Evolutionary conservation across 805 yeast genomes (phyloP), one percentile per base, ranked within the genome.

Genomic region (Spathaspora sp.): DNA sequence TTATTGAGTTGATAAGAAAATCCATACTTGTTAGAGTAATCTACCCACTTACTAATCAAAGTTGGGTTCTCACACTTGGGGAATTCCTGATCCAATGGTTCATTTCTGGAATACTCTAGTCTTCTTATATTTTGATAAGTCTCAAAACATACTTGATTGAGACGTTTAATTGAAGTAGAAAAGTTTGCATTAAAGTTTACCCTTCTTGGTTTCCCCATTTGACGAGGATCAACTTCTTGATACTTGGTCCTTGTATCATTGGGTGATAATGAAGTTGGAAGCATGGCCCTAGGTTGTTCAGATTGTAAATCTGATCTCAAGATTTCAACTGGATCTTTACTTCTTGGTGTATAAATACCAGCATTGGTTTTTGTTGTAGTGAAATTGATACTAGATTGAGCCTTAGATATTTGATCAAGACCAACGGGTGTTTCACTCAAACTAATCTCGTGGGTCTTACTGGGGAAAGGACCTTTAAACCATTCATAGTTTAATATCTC

Each of bases 11-110:
- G 97, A 67, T 93, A 94, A 4, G 97, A 89, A 64, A 94, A 86
- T 1, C 99, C 99, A 68, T 93, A 96, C 67, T 87, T 90, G 71
- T 92, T 91, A 26, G 97, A 87, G 66, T 93, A 94, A 66, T 94
- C 99, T 28, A 96, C 98, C 99, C 99, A 94, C 66, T 93, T 92
- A 54, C 96, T 87, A 43, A 93, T 83, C 54, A 89, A 81, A 17
- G 83, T 80, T 11, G 92, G 96, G 55, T 81, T 79, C 57, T 77
- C 79, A 52, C 76, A 72, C 8, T 68, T 62, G 39, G 78, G 78
- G 46, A 72, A 67, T 55, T 72, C 76, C 40, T 62, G 56, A 28
- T 67, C 73, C 53, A 66, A 57, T 48, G 60, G 58, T 19, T 68
- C 72, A 52, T 70, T 57, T 44, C 67, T 65, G 44, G 71, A 65